These are phyloP conservation scores for Kluyveromyces sp. DNA, from an alignment of 1,139 yeast species.

Conservation along the genomic window DNA sequence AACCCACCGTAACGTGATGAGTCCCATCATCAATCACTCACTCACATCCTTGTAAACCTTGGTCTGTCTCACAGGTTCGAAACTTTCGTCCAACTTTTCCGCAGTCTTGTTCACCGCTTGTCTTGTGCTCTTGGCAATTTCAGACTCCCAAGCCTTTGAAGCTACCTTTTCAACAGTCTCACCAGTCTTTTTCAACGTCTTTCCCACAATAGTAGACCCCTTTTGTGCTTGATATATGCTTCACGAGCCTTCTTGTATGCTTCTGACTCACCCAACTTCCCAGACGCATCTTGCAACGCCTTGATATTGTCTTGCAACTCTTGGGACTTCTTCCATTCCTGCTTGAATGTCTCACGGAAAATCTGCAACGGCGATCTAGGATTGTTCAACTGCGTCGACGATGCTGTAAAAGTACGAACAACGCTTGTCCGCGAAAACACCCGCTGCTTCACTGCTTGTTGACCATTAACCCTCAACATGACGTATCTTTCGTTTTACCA, in stretches of 20 bases:
- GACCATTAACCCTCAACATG: slow-evolving; percentile 4
- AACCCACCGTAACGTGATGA: slow-evolving; percentile 89
- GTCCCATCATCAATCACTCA: slow-evolving; percentile 91
- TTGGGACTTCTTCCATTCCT: slow-evolving; percentile 82
- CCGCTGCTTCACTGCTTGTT: slow-evolving; percentile 1
- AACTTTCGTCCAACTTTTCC: slow-evolving; percentile 67
- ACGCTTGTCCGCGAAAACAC: background rate
- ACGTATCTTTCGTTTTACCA: background rate
- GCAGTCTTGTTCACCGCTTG: slow-evolving; percentile 75
- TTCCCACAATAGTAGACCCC: slow-evolving; percentile 75
- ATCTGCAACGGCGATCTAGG: slow-evolving; percentile 80
- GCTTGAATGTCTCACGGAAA: slow-evolving; percentile 83
- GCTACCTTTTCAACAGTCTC: slow-evolving; percentile 89
- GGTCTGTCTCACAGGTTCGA: slow-evolving; percentile 91
- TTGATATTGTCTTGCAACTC: slow-evolving; percentile 90
- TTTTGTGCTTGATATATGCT: slow-evolving; percentile 84
- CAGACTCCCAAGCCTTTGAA: slow-evolving; percentile 92
- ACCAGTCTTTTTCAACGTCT: slow-evolving; percentile 84
- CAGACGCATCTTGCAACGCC: slow-evolving; percentile 94
- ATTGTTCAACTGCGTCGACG: slow-evolving; percentile 1
- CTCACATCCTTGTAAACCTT: slow-evolving; percentile 82
- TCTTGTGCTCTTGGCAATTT: slow-evolving; percentile 82
- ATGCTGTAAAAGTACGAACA: slow-evolving; percentile 3
- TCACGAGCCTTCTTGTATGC: slow-evolving; percentile 91
- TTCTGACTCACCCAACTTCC: slow-evolving; percentile 87